Conservation (phyloP, 2,329 filamentous ascomycete genomes). For the Plectosphaerella plurivora region DNA sequence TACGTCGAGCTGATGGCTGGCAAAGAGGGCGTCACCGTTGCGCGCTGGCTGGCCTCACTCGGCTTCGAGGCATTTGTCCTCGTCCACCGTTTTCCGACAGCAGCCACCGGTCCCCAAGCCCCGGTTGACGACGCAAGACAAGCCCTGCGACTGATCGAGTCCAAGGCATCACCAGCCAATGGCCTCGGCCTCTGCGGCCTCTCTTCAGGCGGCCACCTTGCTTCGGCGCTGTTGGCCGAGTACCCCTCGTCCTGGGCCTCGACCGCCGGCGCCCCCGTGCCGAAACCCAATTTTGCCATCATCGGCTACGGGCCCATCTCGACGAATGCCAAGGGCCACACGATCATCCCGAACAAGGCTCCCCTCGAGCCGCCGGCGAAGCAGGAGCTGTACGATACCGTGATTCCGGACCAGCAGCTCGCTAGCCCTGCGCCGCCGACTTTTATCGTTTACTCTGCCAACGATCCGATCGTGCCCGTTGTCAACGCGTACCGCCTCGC, state of each 20-base stretch:
- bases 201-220: constrained; percentile 16
- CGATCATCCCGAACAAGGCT: constrained; percentile 13
- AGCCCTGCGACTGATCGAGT: constrained; percentile 11
- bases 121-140: constrained; percentile 15
- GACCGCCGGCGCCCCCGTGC: constrained; percentile 6
- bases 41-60: constrained; percentile 14
- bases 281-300: constrained; percentile 11
- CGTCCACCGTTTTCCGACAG: constrained; percentile 15
- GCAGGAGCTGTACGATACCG: constrained; percentile 14
- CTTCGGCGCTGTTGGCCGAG: constrained; percentile 13
- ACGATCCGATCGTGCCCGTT: constrained; percentile 14
- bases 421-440: constrained; percentile 10
- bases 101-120: constrained; percentile 10
- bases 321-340: constrained; percentile 14
- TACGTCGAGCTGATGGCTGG: constrained; percentile 18
- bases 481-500: constrained; percentile 15
- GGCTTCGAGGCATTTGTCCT: constrained; percentile 16
- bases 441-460: constrained; percentile 15
- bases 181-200: constrained; percentile 13
- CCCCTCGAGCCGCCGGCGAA: constrained; percentile 15
- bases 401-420: constrained; percentile 14
- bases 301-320: constrained; percentile 18
- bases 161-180: not conserved
- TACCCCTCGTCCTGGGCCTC: constrained; percentile 12
- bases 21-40: constrained; percentile 14